Evolutionary conservation across 2,329 filamentous ascomycete genomes (phyloP), one percentile per base, ranked within the genome.

Genomic region (Thyridium curvatum): DNA sequence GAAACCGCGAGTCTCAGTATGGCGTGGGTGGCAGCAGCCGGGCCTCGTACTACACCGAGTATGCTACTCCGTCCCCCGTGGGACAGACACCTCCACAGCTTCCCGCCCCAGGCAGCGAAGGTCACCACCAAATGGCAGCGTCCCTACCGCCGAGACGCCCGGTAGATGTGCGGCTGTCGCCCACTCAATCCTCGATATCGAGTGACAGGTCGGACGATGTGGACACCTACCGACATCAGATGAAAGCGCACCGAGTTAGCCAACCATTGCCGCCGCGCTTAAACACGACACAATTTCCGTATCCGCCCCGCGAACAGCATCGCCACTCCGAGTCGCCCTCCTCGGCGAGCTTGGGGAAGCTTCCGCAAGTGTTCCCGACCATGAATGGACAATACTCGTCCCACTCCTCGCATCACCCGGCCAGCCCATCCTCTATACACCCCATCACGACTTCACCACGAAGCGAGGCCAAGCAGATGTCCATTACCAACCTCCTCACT

Each of bases 61-160:
- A 55, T 41, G 48, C 53, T n/a, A 55, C 52, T 7, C 54, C 55
- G 18, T 56, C 54, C 4, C 54, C 55, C 4, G 51, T 56, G 4
- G 49, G 50, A 30, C 53, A 54, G 32, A 56, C 53, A 34, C 52
- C 53, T 13, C 55, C 52, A 4, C 52, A 52, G 32, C 41, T 57
- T 13, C 49, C 51, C 3, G 42, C 38, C 5, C 46, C 45, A 4
- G 49, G 42, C 44, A 47, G 41, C 37, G 51, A 55, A 13, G 38
- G 47, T 18, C 47, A 51, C 29, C 30, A 40, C 3, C 18, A 26
- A 26, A 26, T 48, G 13, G 40, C 17, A 13, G 15, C 29, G 4
- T 18, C 18, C 3, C 8, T 32, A 17, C 26, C 29, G 30, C 34
- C 46, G 12, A 47, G 50, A 39, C 40, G 51, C 21, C 37, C 43